Evolutionary conservation across 345 rosid species (phyloP), one percentile per base, ranked within the genome.

Genomic region (Populus tremula): DNA sequence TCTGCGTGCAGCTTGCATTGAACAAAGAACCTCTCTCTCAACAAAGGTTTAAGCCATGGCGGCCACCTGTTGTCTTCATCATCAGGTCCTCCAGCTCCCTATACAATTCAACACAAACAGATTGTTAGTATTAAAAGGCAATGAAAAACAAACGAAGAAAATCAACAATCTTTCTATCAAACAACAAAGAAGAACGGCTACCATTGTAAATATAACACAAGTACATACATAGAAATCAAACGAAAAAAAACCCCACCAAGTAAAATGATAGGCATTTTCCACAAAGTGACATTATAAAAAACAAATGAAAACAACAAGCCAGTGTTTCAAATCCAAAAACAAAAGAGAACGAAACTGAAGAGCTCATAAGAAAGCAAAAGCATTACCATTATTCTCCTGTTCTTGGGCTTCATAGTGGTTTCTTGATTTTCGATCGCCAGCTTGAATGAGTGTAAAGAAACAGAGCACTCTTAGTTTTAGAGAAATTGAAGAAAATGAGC

Each of bases 81-180:
- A 4, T 84, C 85, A 27, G 88, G 90, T 67, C 90, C 89, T 77
- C 93, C 88, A 68, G 84, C 91, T 31, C 90, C 93, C 88, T 88
- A n/a, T 31, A 76, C 33, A 36, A 70, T 43, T 43, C 59, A 73
- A 5, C 20, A 62, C 12, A 38, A n/a, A 27, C 69, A 38, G 72
- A 45, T 33, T 21, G 16, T 21, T 45, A 76, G 64, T 29, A 33
- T 29, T 25, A 36, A 67, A 25, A 41, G 8, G 21, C 45, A 62
- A 41, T 41, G 20, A 50, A 17, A 56, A n/a, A 23, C 25, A 56
- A 56, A 56, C 11, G 13, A n/a, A 8, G 27, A 8, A 8, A 56
- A n/a, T n/a, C n/a, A 23, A n/a, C 6, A 59, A 59, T 59, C 63
- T 59, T 59, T n/a, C 62, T 8, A n/a, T 11, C 63, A 45, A 50